Evolutionary conservation across 164 flowering plant genomes (phyloP).

Genomic region (Nymphaea colorata): DNA sequence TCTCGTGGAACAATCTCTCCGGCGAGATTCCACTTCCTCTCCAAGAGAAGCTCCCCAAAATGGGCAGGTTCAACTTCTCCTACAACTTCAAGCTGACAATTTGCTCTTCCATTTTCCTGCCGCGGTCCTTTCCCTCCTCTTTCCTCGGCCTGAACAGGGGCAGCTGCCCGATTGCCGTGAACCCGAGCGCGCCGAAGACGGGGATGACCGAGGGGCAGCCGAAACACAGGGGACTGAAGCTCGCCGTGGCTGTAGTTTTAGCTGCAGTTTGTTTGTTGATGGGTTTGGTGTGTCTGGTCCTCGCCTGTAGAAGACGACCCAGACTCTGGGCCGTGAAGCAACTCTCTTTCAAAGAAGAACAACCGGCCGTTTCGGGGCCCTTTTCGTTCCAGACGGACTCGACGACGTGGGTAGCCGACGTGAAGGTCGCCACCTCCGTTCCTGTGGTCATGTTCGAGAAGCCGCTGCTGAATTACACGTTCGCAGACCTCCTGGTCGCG

Average conservation of each 20-base stretch:
- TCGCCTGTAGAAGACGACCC: slow-evolving; percentile 49
- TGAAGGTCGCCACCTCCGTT: slow-evolving; percentile 66
- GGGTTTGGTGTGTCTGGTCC: slow-evolving; percentile 51
- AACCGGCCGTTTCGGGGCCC: slow-evolving; percentile 58
- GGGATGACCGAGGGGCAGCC: slow-evolving; percentile 1
- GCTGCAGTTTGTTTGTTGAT: slow-evolving; percentile 38
- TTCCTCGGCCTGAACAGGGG: slow-evolving; percentile 9
- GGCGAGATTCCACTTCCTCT: slow-evolving; percentile 14
- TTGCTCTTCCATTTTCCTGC: slow-evolving; percentile 10
- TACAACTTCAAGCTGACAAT: slow-evolving; percentile 12
- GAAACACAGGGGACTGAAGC: slow-evolving; percentile 34
- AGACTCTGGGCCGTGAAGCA: slow-evolving; percentile 54
- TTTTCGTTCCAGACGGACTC: slow-evolving; percentile 88
- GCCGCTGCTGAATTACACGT: slow-evolving; percentile 73
- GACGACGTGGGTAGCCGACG: slow-evolving; percentile 86
- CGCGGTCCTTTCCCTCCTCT: slow-evolving; percentile 3
- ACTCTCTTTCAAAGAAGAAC: slow-evolving; percentile 49
- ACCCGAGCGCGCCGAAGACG: slow-evolving; percentile 19
- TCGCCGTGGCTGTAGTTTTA: slow-evolving; percentile 42
- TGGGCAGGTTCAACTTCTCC: slow-evolving; percentile 20
- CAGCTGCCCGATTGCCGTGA: slow-evolving; percentile 18
- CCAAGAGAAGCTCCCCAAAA: slow-evolving; percentile 5
- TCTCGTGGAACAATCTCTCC: slow-evolving; percentile 20
- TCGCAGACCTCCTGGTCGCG: slow-evolving; percentile 77
- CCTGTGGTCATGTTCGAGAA: slow-evolving; percentile 78